A percentile compares a stretch with the other conserved stretches of the same genome.
Evolutionary conservation across 805 yeast genomes (phyloP).

Genomic region (Ascoidea asiatica): DNA sequence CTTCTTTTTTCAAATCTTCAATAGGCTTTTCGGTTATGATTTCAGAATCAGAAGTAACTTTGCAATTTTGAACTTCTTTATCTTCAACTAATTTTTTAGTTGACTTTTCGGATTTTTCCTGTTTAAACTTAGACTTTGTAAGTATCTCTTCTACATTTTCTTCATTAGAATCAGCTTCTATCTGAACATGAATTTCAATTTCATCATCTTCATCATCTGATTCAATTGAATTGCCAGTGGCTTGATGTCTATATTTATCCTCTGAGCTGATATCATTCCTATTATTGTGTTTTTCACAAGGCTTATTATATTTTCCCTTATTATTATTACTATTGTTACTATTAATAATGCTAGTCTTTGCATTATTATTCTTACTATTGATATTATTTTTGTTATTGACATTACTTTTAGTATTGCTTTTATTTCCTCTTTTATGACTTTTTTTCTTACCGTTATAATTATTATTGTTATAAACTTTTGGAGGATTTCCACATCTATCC

Average conservation of each 20-base stretch:
- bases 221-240: background rate
- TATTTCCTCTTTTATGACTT: too few species aligned
- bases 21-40: too few species aligned
- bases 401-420: too few species aligned
- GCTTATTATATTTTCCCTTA: background rate
- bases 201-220: background rate
- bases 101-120: too few species aligned
- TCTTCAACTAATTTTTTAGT: too few species aligned
- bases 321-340: background rate
- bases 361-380: background rate
- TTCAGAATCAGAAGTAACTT: too few species aligned
- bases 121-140: too few species aligned
- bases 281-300: background rate
- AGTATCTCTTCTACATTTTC: background rate
- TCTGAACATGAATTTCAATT: background rate
- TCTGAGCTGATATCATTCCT: background rate
- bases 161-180: background rate
- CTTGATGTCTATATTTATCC: background rate
- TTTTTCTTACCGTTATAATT: background rate
- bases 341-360: too few species aligned
- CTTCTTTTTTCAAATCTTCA: background rate
- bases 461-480: slow-evolving; percentile 26
- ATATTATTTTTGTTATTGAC: too few species aligned
- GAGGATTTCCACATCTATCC: slow-evolving; percentile 72
- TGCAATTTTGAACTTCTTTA: too few species aligned